Evolutionary conservation across 768 basidiomycete species (phyloP).

Genomic region (Obba rivulosa): DNA sequence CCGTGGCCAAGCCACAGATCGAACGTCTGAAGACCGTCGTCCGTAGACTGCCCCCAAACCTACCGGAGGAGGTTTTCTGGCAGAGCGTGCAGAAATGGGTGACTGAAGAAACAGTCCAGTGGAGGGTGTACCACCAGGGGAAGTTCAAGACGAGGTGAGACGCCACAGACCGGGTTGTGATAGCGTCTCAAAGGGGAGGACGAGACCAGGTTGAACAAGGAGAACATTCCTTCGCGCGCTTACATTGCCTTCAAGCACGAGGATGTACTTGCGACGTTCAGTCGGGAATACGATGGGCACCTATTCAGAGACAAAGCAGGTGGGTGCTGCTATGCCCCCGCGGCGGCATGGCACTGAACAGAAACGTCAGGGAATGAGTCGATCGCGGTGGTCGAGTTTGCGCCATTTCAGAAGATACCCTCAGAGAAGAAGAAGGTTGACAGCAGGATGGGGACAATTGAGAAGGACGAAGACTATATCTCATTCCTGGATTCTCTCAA

Average conservation of each 20-base stretch:
- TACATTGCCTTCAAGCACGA: slow-evolving; percentile 86
- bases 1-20: slow-evolving; percentile 20
- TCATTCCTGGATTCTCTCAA: slow-evolving; percentile 78
- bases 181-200: neutral
- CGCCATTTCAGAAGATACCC: slow-evolving; percentile 86
- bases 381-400: slow-evolving; percentile 87
- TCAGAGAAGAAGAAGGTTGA: slow-evolving; percentile 73
- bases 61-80: slow-evolving; percentile 95
- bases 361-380: slow-evolving; percentile 72
- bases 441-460: slow-evolving; percentile 80
- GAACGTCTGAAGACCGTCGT: slow-evolving; percentile 85
- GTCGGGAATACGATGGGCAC: slow-evolving; percentile 86
- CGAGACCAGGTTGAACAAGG: slow-evolving; percentile 63
- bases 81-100: slow-evolving; percentile 85
- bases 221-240: slow-evolving; percentile 81
- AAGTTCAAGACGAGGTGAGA: slow-evolving; percentile 59
- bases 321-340: slow-evolving; percentile 27
- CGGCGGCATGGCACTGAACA: neutral
- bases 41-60: slow-evolving; percentile 82
- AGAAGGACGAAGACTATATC: slow-evolving; percentile 81
- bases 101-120: slow-evolving; percentile 59
- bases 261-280: slow-evolving; percentile 67
- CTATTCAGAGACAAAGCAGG: slow-evolving; percentile 89
- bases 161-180: neutral
- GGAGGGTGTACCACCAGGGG: slow-evolving; percentile 64